Base-by-base conservation (phyloP, 2,329 filamentous ascomycete species). In the Paradendryphiella salina region DNA sequence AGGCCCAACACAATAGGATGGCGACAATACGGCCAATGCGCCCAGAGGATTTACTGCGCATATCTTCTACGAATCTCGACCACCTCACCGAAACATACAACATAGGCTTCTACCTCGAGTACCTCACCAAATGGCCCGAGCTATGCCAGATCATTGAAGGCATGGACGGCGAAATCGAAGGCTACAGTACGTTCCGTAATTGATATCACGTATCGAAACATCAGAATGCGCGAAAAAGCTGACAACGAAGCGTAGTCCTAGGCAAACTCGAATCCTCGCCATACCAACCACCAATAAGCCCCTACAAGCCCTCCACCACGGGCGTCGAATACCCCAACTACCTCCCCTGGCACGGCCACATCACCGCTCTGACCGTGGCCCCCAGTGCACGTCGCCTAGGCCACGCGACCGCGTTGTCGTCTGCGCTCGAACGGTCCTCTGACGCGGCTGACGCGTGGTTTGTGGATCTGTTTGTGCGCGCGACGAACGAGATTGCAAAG, bases 291-390 rank as follows among this genome's bases (percentile, higher is more conserved):
- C 85, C 85, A 45, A 83, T 88, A 71, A 81, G 84, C 52, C 85
- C 85, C 66, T 94, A 90, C 41, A 82, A 87, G 66, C 91, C 78
- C 11, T 46, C 62, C 38, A 74, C 68, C 10, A 76, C 59, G 14
- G 46, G 52, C 17, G 40, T 73, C 59, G 70, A 75, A 10, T 73
- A 75, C 56, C 72, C 76, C 3, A 78, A 96, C 76, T 96, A 95
- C 76, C 87, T 96, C n/a, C 93, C 93, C n/a, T 97, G 91, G 90
- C 94, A 99, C 77, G 93, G 91, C 15, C 94, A 99, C 75, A 96
- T 99, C 70, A 99, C 94, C 4, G 94, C 93, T 29, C 80, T 99
- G 43, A 97, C 94, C 0, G 90, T 99, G 15, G 87, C 93, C 0
- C 94, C 94, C 0, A 85, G 87, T 49, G 90, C 90, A 41, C 86